These are phyloP conservation scores for Hymenoscyphus fructigenus DNA, from an alignment of 2,329 filamentous ascomycete genomes.

Conservation along the genomic window DNA sequence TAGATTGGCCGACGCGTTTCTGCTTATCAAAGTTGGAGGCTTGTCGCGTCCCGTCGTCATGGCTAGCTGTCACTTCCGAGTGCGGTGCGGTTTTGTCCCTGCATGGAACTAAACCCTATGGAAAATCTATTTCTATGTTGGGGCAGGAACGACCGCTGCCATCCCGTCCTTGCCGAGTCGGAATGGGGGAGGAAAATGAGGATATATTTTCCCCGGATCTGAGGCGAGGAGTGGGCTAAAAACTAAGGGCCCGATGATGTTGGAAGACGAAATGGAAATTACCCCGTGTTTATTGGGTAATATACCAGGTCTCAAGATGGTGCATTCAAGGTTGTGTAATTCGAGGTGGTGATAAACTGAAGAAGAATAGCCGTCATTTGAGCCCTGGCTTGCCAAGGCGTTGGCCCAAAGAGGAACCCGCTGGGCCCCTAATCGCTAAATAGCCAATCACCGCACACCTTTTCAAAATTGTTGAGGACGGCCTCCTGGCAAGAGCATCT, in stretches of 20 bases:
- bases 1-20: not conserved
- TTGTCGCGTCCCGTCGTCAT: not conserved
- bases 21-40: constrained; percentile 2
- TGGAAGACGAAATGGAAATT: too few relatives aligned
- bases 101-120: constrained; percentile 12
- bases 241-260: too few relatives aligned
- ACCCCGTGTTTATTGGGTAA: too few relatives aligned
- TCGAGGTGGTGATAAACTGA: not conserved
- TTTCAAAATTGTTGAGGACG: constrained; percentile 1
- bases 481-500: not conserved
- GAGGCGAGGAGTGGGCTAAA: too few relatives aligned
- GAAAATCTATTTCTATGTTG: constrained; percentile 3
- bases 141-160: not conserved
- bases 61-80: too few relatives aligned
- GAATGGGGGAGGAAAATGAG: too few relatives aligned
- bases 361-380: not conserved
- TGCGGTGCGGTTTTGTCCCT: constrained; percentile 10
- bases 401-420: not conserved
- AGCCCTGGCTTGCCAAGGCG: constrained; percentile 1
- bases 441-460: not conserved
- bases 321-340: not conserved
- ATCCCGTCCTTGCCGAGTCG: not conserved
- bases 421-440: not conserved
- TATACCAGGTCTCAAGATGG: too few relatives aligned
- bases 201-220: too few relatives aligned